Base-by-base conservation (phyloP, 2,329 filamentous ascomycete genomes). In the Talaromyces sp. region DNA sequence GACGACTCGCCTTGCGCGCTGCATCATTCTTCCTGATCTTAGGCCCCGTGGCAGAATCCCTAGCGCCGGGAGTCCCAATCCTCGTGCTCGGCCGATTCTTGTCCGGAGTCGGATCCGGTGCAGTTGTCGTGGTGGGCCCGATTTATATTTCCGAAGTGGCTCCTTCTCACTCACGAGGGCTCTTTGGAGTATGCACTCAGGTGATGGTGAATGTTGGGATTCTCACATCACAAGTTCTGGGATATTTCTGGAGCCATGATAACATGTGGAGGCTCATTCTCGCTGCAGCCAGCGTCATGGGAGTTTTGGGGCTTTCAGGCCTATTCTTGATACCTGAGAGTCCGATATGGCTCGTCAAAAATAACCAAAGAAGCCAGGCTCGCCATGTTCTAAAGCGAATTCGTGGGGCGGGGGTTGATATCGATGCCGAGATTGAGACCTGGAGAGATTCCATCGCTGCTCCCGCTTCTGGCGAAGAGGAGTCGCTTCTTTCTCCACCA, bases 161-260 rank as follows among this genome's bases (percentile, higher is more conserved):
- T 0, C 94, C 93, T 3, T 85, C 85, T 0, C 76, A 80, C 14
- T 83, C 87, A 60, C 84, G 86, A 49, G 92, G 91, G 4, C 85
- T 96, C 57, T 97, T 96, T 63, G 85, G 85, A 10, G 79, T 81
- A 32, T 77, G 95, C 73, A 97, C 94, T 0, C 93, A 99, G 70
- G 86, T 97, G 66, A 92, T 91, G 73, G 92, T 92, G 77, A 97
- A 97, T 66, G 77, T 92, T 20, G 94, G 94, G 51, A 97, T 99
- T 48, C 75, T 99, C 39, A 75, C 85, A 22, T 87, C 92, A 0
- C 94, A 97, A 72, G 81, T 87, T 0, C 76, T 97, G 32, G 94
- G 94, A 0, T 94, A 89, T 67, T 97, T 96, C 70, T 69, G 96
- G 51, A 96, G 91, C 75, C 82, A 86, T 64, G 90, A 84, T 4